Evolutionary conservation across 257 asterid genomes (phyloP).

Genomic region (Hygrophila difformis): DNA sequence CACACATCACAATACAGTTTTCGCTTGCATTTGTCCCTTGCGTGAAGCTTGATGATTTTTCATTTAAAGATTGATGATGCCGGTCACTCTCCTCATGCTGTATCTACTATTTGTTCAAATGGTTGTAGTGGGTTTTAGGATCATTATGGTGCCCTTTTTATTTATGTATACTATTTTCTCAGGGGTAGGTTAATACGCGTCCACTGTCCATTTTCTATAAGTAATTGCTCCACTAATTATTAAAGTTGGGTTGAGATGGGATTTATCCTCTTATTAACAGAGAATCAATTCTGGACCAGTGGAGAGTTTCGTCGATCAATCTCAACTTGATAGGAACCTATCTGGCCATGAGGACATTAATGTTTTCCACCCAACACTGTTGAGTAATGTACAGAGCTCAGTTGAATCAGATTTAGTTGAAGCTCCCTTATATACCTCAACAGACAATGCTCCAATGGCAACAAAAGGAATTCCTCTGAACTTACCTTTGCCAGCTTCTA

Average conservation of each 20-base stretch:
- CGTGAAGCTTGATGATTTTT: neutral
- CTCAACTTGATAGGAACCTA: conserved; percentile 34
- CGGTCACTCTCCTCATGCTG: neutral
- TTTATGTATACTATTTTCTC: neutral
- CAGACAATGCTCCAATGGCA: conserved; percentile 30
- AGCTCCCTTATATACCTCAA: conserved; percentile 28
- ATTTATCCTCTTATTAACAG: conserved; percentile 29
- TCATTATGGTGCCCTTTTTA: neutral
- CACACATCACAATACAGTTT: too few species aligned
- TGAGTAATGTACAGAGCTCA: conserved; percentile 38
- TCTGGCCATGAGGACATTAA: conserved; percentile 47
- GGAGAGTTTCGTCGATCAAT: conserved; percentile 51
- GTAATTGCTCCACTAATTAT: neutral
- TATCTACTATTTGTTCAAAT: neutral
- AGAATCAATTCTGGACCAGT: conserved; percentile 42
- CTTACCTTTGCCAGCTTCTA: conserved; percentile 35
- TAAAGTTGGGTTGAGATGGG: neutral
- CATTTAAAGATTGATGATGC: neutral
- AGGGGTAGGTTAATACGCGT: neutral
- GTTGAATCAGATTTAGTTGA: conserved; percentile 40
- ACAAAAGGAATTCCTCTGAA: conserved; percentile 35
- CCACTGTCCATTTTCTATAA: neutral
- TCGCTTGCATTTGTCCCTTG: neutral
- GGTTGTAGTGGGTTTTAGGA: neutral
- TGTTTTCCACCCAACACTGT: conserved; percentile 27